A percentile compares a stretch with the other conserved stretches of the same genome.
These are phyloP conservation scores for Noccaea caerulescens DNA, from an alignment of 345 rosid genomes.

Conservation along the genomic window DNA sequence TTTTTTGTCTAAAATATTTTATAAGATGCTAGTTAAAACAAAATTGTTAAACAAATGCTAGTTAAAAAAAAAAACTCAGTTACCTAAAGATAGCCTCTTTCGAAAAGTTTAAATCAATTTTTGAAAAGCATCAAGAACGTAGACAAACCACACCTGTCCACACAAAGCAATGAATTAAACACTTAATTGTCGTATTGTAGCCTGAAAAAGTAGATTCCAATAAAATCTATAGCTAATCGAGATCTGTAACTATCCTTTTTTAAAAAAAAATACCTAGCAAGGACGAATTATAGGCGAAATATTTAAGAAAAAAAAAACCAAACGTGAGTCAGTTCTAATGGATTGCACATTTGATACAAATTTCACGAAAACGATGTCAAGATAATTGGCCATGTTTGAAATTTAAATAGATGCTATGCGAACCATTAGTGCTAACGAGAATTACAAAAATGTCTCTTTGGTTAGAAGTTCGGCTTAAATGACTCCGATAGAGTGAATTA, in stretches of 20 bases:
- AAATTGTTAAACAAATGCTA: neutral
- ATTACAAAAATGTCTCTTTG: too few species aligned
- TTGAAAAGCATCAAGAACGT: conserved; percentile 43
- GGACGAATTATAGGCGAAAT: neutral
- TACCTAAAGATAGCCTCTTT: conserved; percentile 41
- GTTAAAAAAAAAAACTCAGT: conserved; percentile 8
- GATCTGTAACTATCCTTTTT: conserved; percentile 24
- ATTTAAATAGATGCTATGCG: neutral
- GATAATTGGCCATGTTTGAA: neutral
- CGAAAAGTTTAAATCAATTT: conserved; percentile 40
- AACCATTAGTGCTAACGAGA: neutral
- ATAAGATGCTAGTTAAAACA: conserved; percentile 7
- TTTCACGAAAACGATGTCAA: neutral
- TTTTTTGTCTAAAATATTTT: conserved; percentile 12
- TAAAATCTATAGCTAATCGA: conserved; percentile 28
- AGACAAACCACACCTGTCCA: conserved; percentile 41
- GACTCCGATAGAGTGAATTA: neutral
- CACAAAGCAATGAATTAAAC: conserved; percentile 37
- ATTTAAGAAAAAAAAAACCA: neutral
- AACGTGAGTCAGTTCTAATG: neutral
- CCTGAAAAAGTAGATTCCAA: conserved; percentile 34
- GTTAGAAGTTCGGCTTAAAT: neutral
- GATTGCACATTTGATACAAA: neutral
- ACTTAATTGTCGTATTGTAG: conserved; percentile 22
- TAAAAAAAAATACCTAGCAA: neutral